Evolutionary conservation across 495 filamentous ascomycete genomes (phyloP).

Genomic region (Penicillium ucsense): DNA sequence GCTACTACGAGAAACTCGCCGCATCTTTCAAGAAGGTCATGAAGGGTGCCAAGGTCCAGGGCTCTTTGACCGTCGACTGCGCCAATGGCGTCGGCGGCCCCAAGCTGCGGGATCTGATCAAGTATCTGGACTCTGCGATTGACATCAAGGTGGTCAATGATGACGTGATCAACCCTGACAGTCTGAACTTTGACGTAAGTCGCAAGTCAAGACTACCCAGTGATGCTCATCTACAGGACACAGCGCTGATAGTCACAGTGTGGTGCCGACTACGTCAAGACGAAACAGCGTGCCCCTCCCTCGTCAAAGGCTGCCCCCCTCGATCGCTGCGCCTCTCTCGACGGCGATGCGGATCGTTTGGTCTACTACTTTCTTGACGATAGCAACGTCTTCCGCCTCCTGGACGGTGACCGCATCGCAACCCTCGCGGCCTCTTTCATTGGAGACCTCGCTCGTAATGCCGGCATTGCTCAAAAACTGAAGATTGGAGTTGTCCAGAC

Average conservation of each 20-base stretch:
- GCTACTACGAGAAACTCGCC: conserved; percentile 89
- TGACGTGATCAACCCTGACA: conserved; percentile 77
- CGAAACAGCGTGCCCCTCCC: conserved; percentile 82
- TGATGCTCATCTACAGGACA: background rate
- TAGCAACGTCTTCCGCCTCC: conserved; percentile 71
- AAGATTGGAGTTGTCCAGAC: conserved; percentile 93
- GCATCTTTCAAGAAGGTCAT: conserved; percentile 73
- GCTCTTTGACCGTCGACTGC: conserved; percentile 78
- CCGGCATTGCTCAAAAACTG: conserved; percentile 68
- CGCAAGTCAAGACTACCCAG: background rate
- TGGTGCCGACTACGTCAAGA: conserved; percentile 96
- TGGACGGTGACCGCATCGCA: conserved; percentile 95
- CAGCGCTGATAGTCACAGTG: conserved; percentile 42
- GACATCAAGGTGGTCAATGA: conserved; percentile 87
- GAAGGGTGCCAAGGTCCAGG: conserved; percentile 58
- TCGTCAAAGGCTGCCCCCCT: conserved; percentile 62
- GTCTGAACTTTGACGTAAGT: conserved; percentile 75
- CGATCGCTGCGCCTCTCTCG: conserved; percentile 84
- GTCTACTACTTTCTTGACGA: conserved; percentile 91
- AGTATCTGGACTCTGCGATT: conserved; percentile 63
- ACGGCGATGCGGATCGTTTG: conserved; percentile 90
- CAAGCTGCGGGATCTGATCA: conserved; percentile 78
- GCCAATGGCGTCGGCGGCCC: conserved; percentile 95
- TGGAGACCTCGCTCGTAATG: conserved; percentile 69
- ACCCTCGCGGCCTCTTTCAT: conserved; percentile 92